These are phyloP conservation scores for Umbellularia californica DNA, from an alignment of 164 flowering plant species.

Conservation along the genomic window DNA sequence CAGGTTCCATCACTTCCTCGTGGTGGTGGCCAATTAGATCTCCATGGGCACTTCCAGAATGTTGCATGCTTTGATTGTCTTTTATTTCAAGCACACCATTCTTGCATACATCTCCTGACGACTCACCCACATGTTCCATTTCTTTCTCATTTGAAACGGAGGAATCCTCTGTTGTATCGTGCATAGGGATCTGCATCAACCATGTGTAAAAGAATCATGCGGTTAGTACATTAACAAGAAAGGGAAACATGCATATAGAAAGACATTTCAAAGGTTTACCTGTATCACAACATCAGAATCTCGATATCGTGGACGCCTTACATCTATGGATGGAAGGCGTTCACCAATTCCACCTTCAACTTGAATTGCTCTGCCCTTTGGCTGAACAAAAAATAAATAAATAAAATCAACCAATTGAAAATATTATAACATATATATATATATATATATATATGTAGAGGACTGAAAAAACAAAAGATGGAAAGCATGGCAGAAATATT, in stretches of 20 bases:
- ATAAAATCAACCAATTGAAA: background rate
- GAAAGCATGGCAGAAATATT: background rate
- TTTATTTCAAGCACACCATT: conserved; percentile 15
- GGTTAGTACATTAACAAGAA: conserved; percentile 2
- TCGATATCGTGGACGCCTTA: conserved; percentile 32
- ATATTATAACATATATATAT: background rate
- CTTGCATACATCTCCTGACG: conserved; percentile 13
- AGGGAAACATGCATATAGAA: background rate
- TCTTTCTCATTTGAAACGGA: conserved; percentile 25
- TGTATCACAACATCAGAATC: conserved; percentile 73
- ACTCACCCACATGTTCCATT: conserved; percentile 7
- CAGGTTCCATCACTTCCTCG: conserved; percentile 9
- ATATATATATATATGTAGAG: background rate
- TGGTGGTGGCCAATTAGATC: conserved; percentile 8
- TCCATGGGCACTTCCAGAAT: conserved; percentile 10
- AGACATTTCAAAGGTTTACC: conserved; percentile 20
- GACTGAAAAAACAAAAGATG: background rate
- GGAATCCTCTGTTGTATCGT: conserved; percentile 25
- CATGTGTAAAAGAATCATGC: conserved; percentile 2
- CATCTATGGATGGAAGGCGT: conserved; percentile 47
- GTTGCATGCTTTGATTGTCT: conserved; percentile 11
- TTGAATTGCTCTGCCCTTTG: conserved; percentile 53
- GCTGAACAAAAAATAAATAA: conserved; percentile 27
- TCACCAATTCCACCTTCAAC: conserved; percentile 52
- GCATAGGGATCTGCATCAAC: conserved; percentile 41